Evolutionary conservation across 2,329 filamentous ascomycete species (phyloP).

Genomic region (Apiospora kogelbergensis): DNA sequence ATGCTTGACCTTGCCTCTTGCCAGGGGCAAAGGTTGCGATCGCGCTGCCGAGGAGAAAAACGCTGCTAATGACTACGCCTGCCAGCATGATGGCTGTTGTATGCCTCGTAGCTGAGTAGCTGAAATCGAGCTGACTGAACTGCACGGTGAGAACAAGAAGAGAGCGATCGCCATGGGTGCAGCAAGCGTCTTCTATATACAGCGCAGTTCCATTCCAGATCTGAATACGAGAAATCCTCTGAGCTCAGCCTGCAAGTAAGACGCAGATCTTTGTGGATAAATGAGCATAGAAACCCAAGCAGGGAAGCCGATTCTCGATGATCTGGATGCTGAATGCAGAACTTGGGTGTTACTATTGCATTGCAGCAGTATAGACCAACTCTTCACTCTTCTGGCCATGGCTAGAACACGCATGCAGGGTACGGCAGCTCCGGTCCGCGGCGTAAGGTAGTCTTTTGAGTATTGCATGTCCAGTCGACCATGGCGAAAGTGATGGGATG

Average conservation of each 20-base stretch:
- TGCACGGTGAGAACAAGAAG: neutral
- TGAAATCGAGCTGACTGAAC: neutral
- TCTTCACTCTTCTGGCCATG: neutral
- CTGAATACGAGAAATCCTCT: neutral
- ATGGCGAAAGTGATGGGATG: neutral
- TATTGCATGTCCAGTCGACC: neutral
- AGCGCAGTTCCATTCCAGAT: neutral
- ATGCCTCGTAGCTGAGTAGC: neutral
- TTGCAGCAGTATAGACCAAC: neutral
- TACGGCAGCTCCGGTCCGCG: neutral
- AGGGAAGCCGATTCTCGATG: neutral
- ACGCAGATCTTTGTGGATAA: neutral
- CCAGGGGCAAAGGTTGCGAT: neutral
- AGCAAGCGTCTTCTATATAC: neutral
- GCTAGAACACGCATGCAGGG: neutral
- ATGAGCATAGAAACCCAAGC: neutral
- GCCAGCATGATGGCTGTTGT: neutral
- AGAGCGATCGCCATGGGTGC: neutral
- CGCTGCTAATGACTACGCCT: neutral
- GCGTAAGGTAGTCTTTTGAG: neutral
- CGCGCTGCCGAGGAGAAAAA: neutral
- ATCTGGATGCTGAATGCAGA: neutral
- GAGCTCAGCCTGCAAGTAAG: neutral
- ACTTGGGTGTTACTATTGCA: neutral
- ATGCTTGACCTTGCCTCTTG: slow-evolving; percentile 18